Evolutionary conservation across 352 stramenopile species (phyloP).

Genomic region (Aphanomyces stellatus): DNA sequence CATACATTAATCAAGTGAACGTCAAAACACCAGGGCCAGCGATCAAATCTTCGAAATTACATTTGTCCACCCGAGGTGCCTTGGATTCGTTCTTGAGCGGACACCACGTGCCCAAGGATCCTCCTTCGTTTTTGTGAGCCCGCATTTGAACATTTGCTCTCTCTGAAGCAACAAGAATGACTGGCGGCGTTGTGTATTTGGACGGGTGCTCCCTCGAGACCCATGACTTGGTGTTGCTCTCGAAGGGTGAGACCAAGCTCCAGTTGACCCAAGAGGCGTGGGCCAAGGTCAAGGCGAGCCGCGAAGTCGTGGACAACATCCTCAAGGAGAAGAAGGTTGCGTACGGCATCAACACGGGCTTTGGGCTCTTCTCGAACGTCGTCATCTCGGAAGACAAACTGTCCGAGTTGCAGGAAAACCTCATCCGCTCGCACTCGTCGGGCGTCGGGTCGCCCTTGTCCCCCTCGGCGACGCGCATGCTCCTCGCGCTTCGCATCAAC

Average conservation of each 20-base stretch:
- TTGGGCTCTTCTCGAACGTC: slow-evolving; percentile 87
- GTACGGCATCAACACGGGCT: slow-evolving; percentile 91
- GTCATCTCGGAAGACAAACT: slow-evolving; percentile 81
- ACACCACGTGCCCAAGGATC: background rate
- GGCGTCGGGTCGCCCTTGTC: slow-evolving; percentile 70
- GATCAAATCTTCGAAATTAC: too few species aligned
- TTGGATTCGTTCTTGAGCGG: background rate
- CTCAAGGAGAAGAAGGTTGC: slow-evolving; percentile 69
- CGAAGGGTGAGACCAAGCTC: slow-evolving; percentile 47
- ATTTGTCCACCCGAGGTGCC: background rate
- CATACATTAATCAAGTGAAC: too few species aligned
- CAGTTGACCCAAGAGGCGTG: slow-evolving; percentile 55
- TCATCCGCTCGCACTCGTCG: slow-evolving; percentile 72
- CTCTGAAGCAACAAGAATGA: background rate
- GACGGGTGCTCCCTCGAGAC: slow-evolving; percentile 58
- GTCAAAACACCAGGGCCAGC: too few species aligned
- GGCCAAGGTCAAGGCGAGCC: slow-evolving; percentile 57
- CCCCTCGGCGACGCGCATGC: slow-evolving; percentile 71
- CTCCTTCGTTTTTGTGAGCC: background rate
- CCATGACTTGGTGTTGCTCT: slow-evolving; percentile 64
- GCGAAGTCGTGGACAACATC: slow-evolving; percentile 83
- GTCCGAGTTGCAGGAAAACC: slow-evolving; percentile 76
- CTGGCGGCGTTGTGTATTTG: slow-evolving; percentile 28
- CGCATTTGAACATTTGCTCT: slow-evolving; percentile 6
- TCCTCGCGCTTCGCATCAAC: slow-evolving; percentile 84